A percentile compares a stretch with the other conserved stretches of the same genome.
phyloP scores from a whole-genome alignment of 2,329 filamentous ascomycete species.

The Colletotrichum viniferum region DNA sequence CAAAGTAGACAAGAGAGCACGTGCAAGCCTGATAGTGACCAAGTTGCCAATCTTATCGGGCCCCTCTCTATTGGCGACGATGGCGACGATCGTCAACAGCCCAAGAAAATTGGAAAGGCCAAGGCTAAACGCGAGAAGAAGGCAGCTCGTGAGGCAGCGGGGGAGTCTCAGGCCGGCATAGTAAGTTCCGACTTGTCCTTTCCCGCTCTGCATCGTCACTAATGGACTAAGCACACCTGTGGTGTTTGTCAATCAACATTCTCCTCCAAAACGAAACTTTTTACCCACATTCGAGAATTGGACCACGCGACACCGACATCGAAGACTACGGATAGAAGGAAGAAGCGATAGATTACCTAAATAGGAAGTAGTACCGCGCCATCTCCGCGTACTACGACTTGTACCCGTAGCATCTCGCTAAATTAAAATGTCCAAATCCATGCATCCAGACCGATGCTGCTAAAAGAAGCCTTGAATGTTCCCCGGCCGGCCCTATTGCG shows the following conservation, averaged over 20 bases:
- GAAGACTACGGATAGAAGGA: conserved; percentile 34
- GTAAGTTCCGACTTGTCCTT: conserved; percentile 33
- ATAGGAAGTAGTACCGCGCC: background rate
- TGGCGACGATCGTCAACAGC: background rate
- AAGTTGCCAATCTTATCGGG: background rate
- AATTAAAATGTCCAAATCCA: background rate
- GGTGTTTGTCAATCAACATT: conserved; percentile 50
- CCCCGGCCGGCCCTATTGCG: background rate
- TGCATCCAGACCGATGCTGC: background rate
- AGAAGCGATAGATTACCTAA: conserved; percentile 34
- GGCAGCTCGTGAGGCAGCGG: conserved; percentile 43
- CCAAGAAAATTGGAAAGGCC: conserved; percentile 54
- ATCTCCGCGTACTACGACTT: background rate
- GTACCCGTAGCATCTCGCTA: background rate
- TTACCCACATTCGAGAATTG: conserved; percentile 71
- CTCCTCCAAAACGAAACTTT: conserved; percentile 71
- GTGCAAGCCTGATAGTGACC: background rate
- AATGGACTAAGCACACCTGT: conserved; percentile 43
- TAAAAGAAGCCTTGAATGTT: background rate
- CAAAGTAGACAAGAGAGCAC: background rate
- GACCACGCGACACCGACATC: conserved; percentile 61
- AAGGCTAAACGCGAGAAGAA: conserved; percentile 56
- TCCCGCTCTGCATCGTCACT: background rate
- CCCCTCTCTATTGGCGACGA: background rate
- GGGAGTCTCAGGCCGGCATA: conserved; percentile 31